Evolutionary conservation across 73 alveolate genomes (phyloP).

Genomic region (Tetrahymena malaccensis): DNA sequence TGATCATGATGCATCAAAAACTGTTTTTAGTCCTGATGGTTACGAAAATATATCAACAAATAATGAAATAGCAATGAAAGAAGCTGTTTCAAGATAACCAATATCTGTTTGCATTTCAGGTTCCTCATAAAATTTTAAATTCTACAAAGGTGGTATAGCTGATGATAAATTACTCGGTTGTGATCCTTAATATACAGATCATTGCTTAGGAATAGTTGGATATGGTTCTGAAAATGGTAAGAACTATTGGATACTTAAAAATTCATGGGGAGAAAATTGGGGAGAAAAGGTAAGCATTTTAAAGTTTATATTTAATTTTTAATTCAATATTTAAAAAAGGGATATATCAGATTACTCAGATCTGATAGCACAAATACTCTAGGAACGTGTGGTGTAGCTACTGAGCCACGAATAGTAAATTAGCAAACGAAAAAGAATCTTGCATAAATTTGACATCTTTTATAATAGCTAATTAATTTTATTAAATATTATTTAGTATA

Average conservation of each 20-base stretch:
- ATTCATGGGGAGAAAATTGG: slow-evolving; percentile 68
- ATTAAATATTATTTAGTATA: too few species aligned
- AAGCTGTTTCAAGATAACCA: slow-evolving; percentile 43
- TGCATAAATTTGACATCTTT: too few species aligned
- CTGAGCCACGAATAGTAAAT: not conserved
- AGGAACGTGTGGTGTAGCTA: not conserved
- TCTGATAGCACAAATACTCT: not conserved
- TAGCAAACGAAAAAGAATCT: not conserved
- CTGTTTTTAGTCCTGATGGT: not conserved
- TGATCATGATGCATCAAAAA: not conserved
- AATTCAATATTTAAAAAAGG: too few species aligned
- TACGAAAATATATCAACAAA: not conserved
- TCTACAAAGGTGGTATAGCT: slow-evolving; percentile 7
- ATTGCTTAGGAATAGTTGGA: slow-evolving; percentile 61
- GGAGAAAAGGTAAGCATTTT: slow-evolving; percentile 41
- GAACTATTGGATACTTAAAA: slow-evolving; percentile 47
- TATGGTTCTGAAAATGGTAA: slow-evolving; percentile 42
- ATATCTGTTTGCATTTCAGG: slow-evolving; percentile 31
- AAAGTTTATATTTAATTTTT: not conserved
- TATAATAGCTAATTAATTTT: too few species aligned
- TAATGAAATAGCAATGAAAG: not conserved
- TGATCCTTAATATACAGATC: slow-evolving; percentile 13
- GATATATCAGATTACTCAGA: not conserved
- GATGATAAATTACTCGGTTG: not conserved
- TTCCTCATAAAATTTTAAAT: not conserved